Base-by-base conservation (phyloP, 139 green algal species). In the Asterochloris erici region DNA sequence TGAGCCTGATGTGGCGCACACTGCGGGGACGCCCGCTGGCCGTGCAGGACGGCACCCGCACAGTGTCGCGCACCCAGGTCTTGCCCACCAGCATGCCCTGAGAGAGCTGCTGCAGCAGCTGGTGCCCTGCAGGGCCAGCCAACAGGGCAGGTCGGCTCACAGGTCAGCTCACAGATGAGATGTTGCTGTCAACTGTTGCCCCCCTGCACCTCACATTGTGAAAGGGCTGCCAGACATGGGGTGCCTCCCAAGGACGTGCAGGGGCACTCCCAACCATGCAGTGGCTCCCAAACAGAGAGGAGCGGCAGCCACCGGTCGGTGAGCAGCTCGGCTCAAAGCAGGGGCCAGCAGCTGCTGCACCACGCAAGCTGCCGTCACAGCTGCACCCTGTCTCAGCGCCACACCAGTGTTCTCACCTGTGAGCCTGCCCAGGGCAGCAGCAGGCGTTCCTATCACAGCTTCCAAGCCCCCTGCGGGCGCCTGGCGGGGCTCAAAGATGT, bases 401-500 rank as follows among this genome's bases (percentile, higher is more conserved):
- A 71, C 66, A 26, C 26, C 12, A 62, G 24, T 21, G 14, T 0
- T 78, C 28, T 63, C 28, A 79, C 74, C 76, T 80, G 76, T n/a
- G 60, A 80, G 68, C 60, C 54, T 70, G 76, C 76, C 76, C 6
- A 80, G 76, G 14, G 76, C 68, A 0, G 68, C 54, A 60, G 76
- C 76, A 11, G 68, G 24, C 69, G 68, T 61, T 12, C 76, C 76
- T 1, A 80, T 24, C 60, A 80, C 76, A 12, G 76, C 76, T 62
- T 80, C 76, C 23, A 80, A 21, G 76, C 76, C 76, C 23, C 76
- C 76, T 16, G 38, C 28, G 6, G 68, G 76, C 23, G 47, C 76
- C 14, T 61, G 76, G 23, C 76, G 76, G 23, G 76, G 76, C 76
- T 80, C 76, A 80, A 80, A 80, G 60, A 80, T 80, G 60, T 80